Percentiles rank a stretch among this genome's conserved stretches.
Conservation (phyloP, 179 eudicot genomes). For the Silene vulgaris region DNA sequence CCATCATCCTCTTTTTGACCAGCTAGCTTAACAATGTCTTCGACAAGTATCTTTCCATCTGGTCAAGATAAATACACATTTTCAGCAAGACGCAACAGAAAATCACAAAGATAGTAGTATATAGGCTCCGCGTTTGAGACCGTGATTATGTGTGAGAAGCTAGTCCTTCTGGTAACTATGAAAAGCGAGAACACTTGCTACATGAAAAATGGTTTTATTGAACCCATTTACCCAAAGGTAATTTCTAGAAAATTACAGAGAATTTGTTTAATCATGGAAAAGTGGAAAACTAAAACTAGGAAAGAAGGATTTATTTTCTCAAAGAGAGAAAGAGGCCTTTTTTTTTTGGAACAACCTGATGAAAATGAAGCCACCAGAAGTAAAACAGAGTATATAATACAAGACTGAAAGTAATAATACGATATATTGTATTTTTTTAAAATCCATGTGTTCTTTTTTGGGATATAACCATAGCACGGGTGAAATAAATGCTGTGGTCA, state of each 20-base stretch:
- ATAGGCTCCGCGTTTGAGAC: neutral
- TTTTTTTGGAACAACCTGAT: neutral
- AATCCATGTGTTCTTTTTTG: no score
- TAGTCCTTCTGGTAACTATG: neutral
- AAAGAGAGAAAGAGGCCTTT: neutral
- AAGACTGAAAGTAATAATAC: neutral
- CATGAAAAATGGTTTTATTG: conserved; percentile 2
- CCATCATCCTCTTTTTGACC: conserved; percentile 47
- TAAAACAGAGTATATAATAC: neutral
- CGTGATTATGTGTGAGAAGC: neutral
- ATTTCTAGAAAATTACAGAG: neutral
- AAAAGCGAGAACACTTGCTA: neutral
- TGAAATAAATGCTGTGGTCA: neutral
- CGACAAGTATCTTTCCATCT: conserved; percentile 93
- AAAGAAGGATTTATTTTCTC: conserved; percentile 6
- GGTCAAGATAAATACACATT: conserved; percentile 22
- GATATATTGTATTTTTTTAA: neutral
- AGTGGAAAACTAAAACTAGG: neutral
- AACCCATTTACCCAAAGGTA: neutral
- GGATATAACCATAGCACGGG: neutral
- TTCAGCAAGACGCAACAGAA: neutral
- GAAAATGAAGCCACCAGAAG: no score
- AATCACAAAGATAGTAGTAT: neutral
- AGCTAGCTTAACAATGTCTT: conserved; percentile 79
- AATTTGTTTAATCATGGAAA: neutral